phyloP scores from a whole-genome alignment of 2,329 filamentous ascomycete species.

The Botrytis medusae region DNA sequence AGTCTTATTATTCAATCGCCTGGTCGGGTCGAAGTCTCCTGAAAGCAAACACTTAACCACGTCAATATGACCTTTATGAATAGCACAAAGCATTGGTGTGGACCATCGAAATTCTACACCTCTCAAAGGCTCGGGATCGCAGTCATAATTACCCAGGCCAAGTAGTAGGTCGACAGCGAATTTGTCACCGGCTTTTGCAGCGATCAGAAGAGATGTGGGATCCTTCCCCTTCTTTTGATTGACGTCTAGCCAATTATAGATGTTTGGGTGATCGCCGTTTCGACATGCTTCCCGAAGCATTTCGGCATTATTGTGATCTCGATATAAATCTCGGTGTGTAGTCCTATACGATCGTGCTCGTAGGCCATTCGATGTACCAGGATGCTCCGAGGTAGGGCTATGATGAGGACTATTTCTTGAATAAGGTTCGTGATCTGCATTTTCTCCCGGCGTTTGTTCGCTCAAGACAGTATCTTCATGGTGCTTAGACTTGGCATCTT shows the following conservation, averaged over 20 bases:
- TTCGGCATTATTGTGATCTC: constrained; percentile 55
- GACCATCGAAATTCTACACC: constrained; percentile 65
- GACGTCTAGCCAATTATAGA: constrained; percentile 60
- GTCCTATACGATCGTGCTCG: constrained; percentile 58
- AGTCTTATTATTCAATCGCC: constrained; percentile 69
- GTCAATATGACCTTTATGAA: constrained; percentile 82
- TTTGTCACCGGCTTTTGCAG: constrained; percentile 87
- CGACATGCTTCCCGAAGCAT: constrained; percentile 57
- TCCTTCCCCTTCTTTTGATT: constrained; percentile 55
- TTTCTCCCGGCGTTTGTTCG: constrained; percentile 43
- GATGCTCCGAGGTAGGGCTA: constrained; percentile 48
- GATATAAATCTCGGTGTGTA: constrained; percentile 62
- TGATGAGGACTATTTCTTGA: constrained; percentile 58
- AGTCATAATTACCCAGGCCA: constrained; percentile 53
- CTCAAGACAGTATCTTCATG: constrained; percentile 57
- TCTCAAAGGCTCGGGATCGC: constrained; percentile 67
- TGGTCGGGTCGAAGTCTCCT: constrained; percentile 82
- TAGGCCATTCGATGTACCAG: constrained; percentile 44
- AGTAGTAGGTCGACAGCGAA: constrained; percentile 46
- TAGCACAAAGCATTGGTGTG: constrained; percentile 91
- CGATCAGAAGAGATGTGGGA: constrained; percentile 83
- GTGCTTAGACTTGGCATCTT: constrained; percentile 58
- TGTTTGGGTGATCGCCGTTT: constrained; percentile 61
- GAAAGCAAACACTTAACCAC: constrained; percentile 79
- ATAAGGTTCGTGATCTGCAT: constrained; percentile 49